Evolutionary conservation across 2,329 filamentous ascomycete species (phyloP).

Genomic region (Fusarium marasasianum): DNA sequence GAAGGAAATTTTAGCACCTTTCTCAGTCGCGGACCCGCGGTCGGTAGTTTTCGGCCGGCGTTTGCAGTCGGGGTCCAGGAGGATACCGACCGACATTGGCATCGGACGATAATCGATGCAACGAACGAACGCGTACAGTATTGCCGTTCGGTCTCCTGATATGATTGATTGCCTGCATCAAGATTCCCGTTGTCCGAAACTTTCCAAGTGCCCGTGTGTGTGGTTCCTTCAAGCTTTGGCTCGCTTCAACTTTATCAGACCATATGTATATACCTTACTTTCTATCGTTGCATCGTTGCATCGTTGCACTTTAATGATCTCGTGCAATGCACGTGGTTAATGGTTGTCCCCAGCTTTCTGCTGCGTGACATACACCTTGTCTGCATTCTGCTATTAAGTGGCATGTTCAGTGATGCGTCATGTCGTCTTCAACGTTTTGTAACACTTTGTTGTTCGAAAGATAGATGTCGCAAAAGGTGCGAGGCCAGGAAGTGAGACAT

Average conservation of each 20-base stretch:
- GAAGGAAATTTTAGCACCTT: not conserved
- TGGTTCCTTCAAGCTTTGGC: not conserved
- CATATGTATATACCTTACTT: not conserved
- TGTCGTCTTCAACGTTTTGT: not conserved
- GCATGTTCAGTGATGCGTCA: not conserved
- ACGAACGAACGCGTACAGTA: constrained; percentile 1
- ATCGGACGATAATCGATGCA: constrained; percentile 27
- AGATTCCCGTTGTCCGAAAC: constrained; percentile 18
- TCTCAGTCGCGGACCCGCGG: constrained; percentile 20
- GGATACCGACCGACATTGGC: constrained; percentile 6
- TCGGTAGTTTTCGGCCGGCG: constrained; percentile 41
- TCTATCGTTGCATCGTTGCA: not conserved
- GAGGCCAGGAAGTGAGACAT: not conserved
- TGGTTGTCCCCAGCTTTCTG: not conserved
- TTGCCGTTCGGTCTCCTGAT: constrained; percentile 33
- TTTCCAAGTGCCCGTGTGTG: constrained; percentile 15
- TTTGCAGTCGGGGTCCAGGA: constrained; percentile 16
- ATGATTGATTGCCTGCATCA: not conserved
- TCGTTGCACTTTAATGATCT: not conserved
- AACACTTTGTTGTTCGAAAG: not conserved
- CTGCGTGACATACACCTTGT: constrained; percentile 23
- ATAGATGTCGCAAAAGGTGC: not conserved
- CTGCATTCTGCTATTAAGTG: not conserved
- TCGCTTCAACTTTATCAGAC: not conserved
- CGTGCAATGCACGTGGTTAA: constrained; percentile 17